Base-by-base conservation (phyloP, 2,329 filamentous ascomycete species). In the Hypoxylon sp. region DNA sequence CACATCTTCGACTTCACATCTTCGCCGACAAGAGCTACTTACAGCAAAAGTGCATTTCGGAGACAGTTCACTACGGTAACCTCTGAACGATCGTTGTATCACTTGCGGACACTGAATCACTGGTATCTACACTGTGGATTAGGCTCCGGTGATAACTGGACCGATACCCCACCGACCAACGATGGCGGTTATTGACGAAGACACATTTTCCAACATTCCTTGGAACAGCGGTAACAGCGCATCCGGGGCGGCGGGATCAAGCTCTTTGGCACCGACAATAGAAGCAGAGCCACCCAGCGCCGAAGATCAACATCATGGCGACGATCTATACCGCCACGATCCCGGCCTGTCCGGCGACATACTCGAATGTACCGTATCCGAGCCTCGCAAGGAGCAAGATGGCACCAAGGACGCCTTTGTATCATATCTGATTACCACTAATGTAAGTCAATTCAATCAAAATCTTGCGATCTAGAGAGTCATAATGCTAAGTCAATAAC, bases 331-430 rank as follows among this genome's bases (percentile, higher is more conserved):
- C 78, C 81, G 65, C 76, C 79, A 72, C 79, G 83, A 77, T 56
- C 86, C 86, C 36, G 89, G 89, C 49, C 83, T 92, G 59, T 90
- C 90, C 67, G 86, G 85, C 38, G 95, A 97, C 72, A 86, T 88
- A 62, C 86, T 99, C 46, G 92, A 97, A 77, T 98, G 94, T 78
- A 89, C 84, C 17, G 95, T 99, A 17, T 89, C 89, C 60, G 88
- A 90, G 64, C 94, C 96, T 19, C 87, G 95, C 80, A 98, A 98
- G 81, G 96, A 98, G 84, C 96, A 95, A 76, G 93, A 98, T 76
- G 95, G 96, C 51, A 97, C 94, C 65, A 98, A 98, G 80, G 96
- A 98, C 81, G 92, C 93, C 59, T 99, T 97, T 82, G 91, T 98
- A 64, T 98, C 96, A 10, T 99, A 99, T 79, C 85, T 97, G 53